Conservation (phyloP, 148 eudicot species). For the Rhododendron simsii region DNA sequence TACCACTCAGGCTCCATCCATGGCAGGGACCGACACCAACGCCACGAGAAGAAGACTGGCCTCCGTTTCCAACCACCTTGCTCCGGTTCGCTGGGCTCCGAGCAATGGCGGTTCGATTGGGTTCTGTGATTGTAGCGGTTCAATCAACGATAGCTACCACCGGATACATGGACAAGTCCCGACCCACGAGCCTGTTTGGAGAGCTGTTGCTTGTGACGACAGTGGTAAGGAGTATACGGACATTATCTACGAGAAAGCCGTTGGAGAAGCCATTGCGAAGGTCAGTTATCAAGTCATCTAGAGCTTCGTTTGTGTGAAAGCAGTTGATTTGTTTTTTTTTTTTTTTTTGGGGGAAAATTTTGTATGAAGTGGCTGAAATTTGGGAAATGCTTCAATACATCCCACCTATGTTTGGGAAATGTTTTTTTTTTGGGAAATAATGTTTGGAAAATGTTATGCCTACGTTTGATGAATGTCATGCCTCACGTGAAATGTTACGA, state of each 20-base stretch:
- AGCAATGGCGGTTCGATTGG: not conserved
- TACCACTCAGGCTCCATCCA: not conserved
- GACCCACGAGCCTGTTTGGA: slow-evolving; percentile 53
- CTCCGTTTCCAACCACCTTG: slow-evolving; percentile 47
- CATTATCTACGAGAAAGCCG: slow-evolving; percentile 82
- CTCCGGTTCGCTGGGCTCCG: slow-evolving; percentile 17
- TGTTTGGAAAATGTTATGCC: too few species aligned
- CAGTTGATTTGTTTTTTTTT: too few species aligned
- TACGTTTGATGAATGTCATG: too few species aligned
- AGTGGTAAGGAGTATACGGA: slow-evolving; percentile 56
- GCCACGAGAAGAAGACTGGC: slow-evolving; percentile 40
- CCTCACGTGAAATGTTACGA: too few species aligned
- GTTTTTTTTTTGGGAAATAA: too few species aligned
- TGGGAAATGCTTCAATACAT: too few species aligned
- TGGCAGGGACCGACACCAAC: slow-evolving; percentile 34
- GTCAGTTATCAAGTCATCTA: slow-evolving; percentile 22
- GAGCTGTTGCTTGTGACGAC: slow-evolving; percentile 34
- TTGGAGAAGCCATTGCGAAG: slow-evolving; percentile 91
- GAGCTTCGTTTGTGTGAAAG: not conserved
- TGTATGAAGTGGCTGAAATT: not conserved
- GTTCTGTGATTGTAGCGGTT: slow-evolving; percentile 9
- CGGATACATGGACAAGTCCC: slow-evolving; percentile 75
- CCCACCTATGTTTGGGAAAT: too few species aligned
- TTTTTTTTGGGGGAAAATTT: not conserved
- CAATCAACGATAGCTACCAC: slow-evolving; percentile 52